These are phyloP conservation scores for Eucalyptus pauciflora DNA, from an alignment of 345 rosid genomes.

Conservation along the genomic window DNA sequence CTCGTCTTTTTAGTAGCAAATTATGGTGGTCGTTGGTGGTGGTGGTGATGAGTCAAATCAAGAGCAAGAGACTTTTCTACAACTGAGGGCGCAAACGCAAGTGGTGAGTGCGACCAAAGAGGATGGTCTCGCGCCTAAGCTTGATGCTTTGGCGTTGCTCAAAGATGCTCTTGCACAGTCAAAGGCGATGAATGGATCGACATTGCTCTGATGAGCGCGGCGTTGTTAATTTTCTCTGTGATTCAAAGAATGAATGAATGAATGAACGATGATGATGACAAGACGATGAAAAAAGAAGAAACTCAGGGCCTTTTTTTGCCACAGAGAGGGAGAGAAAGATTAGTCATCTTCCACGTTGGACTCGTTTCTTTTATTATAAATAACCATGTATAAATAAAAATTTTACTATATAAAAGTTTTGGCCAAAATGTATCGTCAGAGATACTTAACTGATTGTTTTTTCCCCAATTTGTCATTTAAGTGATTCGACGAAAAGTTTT, in stretches of 20 bases:
- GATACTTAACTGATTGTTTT: background rate
- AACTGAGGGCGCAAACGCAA: background rate
- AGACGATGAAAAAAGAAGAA: background rate
- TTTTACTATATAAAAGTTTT: background rate
- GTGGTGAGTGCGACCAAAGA: background rate
- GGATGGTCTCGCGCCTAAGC: background rate
- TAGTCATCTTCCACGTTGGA: background rate
- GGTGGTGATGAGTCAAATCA: background rate
- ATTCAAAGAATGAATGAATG: background rate
- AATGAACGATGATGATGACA: background rate
- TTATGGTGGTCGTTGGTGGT: background rate
- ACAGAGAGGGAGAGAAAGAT: background rate
- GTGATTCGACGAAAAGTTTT: fast-evolving
- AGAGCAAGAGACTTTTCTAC: background rate
- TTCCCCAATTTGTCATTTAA: background rate
- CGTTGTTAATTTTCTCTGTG: background rate
- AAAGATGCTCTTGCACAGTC: background rate
- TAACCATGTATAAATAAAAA: background rate
- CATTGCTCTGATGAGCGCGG: background rate
- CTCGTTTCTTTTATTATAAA: background rate
- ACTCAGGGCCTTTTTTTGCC: background rate
- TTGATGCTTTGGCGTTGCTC: background rate
- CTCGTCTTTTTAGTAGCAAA: constrained; percentile 8
- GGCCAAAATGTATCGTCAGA: fast-evolving
- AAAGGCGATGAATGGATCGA: background rate